Evolutionary conservation across 2,329 filamentous ascomycete species (phyloP).

Genomic region (Penicillium sp.): DNA sequence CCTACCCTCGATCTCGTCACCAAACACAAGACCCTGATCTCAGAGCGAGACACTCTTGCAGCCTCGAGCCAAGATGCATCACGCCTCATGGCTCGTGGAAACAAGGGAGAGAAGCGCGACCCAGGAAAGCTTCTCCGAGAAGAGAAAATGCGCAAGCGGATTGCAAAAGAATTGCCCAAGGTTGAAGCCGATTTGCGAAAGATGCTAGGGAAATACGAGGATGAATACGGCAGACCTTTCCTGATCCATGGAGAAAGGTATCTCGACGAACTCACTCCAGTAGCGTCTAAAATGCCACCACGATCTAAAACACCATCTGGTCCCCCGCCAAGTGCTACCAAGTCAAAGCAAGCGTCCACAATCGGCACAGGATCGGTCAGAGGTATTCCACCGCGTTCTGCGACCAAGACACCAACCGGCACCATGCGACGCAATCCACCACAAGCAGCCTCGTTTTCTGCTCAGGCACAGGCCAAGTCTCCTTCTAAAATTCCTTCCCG

Average conservation of each 20-base stretch:
- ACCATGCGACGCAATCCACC: constrained; percentile 37
- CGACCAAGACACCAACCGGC: constrained; percentile 46
- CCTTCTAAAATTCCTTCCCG: constrained; percentile 48
- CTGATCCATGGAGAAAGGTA: constrained; percentile 89
- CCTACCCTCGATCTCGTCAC: constrained; percentile 81
- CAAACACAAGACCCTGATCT: constrained; percentile 73
- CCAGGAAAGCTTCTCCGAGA: constrained; percentile 89
- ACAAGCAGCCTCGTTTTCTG: constrained; percentile 2
- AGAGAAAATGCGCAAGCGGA: constrained; percentile 98
- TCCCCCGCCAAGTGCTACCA: constrained; percentile 25
- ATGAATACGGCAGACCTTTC: constrained; percentile 91
- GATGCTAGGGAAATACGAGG: constrained; percentile 81
- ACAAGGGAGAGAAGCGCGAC: constrained; percentile 91
- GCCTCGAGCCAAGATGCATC: constrained; percentile 93
- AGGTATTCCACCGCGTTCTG: constrained; percentile 39
- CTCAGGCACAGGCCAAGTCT: constrained; percentile 28
- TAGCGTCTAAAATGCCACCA: constrained; percentile 63
- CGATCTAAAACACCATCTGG: constrained; percentile 45
- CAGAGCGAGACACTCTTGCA: constrained; percentile 82
- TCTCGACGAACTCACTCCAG: constrained; percentile 70
- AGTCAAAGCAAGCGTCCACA: constrained; percentile 26
- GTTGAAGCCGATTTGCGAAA: constrained; percentile 78
- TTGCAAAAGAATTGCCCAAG: constrained; percentile 92
- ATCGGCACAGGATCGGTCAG: constrained; percentile 32
- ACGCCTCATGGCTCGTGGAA: constrained; percentile 81